Conservation (phyloP, 345 rosid genomes). For the thale cress (Arabidopsis thaliana) region DNA sequence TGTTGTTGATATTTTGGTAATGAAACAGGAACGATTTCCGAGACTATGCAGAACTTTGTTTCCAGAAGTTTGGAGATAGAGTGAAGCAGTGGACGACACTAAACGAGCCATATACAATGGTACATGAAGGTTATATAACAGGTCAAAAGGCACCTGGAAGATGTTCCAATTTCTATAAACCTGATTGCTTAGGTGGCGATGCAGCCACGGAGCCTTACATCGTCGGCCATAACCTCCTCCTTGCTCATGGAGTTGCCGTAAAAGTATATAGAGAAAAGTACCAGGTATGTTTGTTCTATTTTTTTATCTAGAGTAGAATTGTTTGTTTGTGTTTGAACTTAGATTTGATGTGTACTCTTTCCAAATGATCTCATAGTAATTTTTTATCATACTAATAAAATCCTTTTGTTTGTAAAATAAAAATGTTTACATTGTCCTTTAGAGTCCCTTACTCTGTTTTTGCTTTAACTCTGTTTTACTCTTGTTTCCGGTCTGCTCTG, state of each 20-base stretch:
- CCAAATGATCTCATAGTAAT: background rate
- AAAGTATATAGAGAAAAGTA: conserved; percentile 48
- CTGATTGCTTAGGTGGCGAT: conserved; percentile 44
- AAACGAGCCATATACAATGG: conserved; percentile 52
- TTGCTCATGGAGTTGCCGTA: conserved; percentile 52
- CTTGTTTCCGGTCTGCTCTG: background rate
- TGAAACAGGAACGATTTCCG: conserved; percentile 48
- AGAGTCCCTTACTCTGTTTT: background rate
- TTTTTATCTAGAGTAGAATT: background rate
- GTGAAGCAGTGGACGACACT: conserved; percentile 54
- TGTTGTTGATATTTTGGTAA: conserved; percentile 11
- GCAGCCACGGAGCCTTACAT: conserved; percentile 50
- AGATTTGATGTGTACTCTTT: background rate
- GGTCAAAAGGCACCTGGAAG: conserved; percentile 49
- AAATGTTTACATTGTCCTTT: background rate
- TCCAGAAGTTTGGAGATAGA: conserved; percentile 52
- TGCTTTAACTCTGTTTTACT: background rate
- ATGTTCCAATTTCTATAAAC: conserved; percentile 43
- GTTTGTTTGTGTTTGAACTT: background rate
- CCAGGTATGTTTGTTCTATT: conserved; percentile 30
- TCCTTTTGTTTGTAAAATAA: background rate
- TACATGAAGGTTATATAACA: conserved; percentile 33
- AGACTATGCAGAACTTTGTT: conserved; percentile 54
- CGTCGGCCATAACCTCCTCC: conserved; percentile 48
- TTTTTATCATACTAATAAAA: background rate